Conservation (phyloP, 2,329 filamentous ascomycete genomes). For the Gnomoniopsis smithogilvyi region DNA sequence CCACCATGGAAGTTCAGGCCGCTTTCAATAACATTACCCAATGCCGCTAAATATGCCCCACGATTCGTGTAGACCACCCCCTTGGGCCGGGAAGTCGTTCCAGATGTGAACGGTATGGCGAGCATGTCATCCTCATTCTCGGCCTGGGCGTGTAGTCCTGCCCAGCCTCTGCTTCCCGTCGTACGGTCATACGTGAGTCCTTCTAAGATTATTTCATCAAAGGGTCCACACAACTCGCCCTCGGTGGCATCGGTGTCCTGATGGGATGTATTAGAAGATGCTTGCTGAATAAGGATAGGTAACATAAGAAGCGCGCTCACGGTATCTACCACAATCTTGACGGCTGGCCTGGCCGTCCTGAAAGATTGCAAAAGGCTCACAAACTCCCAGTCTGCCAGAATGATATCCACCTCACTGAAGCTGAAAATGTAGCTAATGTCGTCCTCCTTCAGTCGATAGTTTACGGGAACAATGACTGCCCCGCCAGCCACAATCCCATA, state of each 20-base stretch:
- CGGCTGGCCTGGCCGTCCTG: constrained; percentile 53
- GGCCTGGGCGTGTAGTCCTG: constrained; percentile 66
- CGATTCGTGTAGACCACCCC: constrained; percentile 91
- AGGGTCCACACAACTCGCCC: constrained; percentile 72
- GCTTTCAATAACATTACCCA: constrained; percentile 86
- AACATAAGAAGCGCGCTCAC: constrained; percentile 29
- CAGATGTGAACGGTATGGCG: constrained; percentile 89
- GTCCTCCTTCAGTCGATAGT: constrained; percentile 68
- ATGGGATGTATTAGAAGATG: background rate
- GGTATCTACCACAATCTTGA: constrained; percentile 73
- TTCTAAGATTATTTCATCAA: constrained; percentile 78
- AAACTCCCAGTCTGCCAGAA: constrained; percentile 86
- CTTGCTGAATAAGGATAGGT: background rate
- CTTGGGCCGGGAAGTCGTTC: constrained; percentile 88
- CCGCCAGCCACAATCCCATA: constrained; percentile 84
- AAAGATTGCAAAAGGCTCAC: constrained; percentile 66
- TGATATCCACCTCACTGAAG: constrained; percentile 79
- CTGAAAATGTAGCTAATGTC: constrained; percentile 90
- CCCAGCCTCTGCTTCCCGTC: constrained; percentile 71
- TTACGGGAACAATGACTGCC: constrained; percentile 67
- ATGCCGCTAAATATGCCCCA: constrained; percentile 68
- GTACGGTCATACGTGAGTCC: constrained; percentile 69
- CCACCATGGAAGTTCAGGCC: constrained; percentile 70
- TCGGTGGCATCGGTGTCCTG: constrained; percentile 76
- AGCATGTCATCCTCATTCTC: constrained; percentile 76